Conservation (phyloP, 352 stramenopile genomes). For the Pilasporangium apinafurcum region DNA sequence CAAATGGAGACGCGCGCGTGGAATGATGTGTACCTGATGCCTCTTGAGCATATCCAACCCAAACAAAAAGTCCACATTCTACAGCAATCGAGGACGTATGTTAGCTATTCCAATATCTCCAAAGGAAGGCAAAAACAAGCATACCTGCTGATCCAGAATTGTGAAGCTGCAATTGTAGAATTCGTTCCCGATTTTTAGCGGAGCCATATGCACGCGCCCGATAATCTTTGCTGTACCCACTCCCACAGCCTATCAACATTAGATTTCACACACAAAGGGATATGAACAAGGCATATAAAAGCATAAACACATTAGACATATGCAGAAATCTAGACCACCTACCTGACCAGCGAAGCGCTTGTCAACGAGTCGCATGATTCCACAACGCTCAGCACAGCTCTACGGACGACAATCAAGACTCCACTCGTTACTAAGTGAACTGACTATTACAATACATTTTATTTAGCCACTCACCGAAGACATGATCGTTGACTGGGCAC, state of each 20-base stretch:
- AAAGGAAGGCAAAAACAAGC: neutral
- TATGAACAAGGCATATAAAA: too few relatives aligned
- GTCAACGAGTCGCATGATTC: constrained; percentile 87
- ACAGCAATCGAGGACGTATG: neutral
- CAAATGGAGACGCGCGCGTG: neutral
- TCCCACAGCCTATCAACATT: constrained; percentile 74
- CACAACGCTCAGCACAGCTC: constrained; percentile 86
- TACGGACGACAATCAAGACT: constrained; percentile 11
- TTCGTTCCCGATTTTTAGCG: constrained; percentile 85
- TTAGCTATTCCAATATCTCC: neutral
- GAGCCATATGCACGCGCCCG: constrained; percentile 91
- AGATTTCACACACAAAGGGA: constrained; percentile 11
- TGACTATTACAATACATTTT: neutral
- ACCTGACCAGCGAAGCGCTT: constrained; percentile 86
- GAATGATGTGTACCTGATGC: constrained; percentile 65
- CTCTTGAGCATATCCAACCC: constrained; percentile 98
- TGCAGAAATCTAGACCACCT: neutral
- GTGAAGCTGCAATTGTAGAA: constrained; percentile 95
- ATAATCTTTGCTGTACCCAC: constrained; percentile 97
- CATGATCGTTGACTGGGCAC: constrained; percentile 91
- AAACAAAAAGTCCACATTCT: constrained; percentile 97
- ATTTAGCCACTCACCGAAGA: constrained; percentile 48
- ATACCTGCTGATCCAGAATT: constrained; percentile 80
- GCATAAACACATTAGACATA: neutral
- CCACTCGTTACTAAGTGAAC: neutral